These are phyloP conservation scores for Protomyces gravidus DNA, from an alignment of 1,139 yeast genomes.

Conservation along the genomic window DNA sequence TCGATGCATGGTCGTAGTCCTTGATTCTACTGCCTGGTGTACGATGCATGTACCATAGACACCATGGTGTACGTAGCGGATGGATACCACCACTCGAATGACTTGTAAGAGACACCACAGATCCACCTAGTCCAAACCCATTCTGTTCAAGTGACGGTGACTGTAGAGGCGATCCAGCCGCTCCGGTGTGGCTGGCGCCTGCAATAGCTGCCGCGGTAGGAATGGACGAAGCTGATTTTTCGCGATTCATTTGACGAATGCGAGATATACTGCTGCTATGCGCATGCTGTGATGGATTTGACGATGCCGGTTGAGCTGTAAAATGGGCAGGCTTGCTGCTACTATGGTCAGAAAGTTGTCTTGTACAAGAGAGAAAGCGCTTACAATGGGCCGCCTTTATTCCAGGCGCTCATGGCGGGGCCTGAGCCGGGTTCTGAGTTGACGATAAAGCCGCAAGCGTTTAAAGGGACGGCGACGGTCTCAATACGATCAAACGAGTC, in stretches of 20 bases:
- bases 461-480: no score
- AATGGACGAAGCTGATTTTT: not conserved
- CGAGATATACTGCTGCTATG: not conserved
- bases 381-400: not conserved
- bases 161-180: not conserved
- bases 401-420: conserved; percentile 1
- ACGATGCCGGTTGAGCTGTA: not conserved
- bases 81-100: conserved; percentile 19
- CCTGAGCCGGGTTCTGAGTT: no score
- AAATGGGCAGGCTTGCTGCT: not conserved
- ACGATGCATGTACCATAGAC: conserved; percentile 43
- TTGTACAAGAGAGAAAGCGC: not conserved
- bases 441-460: no score
- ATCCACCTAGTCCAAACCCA: not conserved
- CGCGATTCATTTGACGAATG: not conserved
- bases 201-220: not conserved
- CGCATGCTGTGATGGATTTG: not conserved
- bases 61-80: conserved; percentile 38
- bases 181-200: not conserved
- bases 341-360: not conserved
- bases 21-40: conserved; percentile 41
- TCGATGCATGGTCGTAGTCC: conserved; percentile 41
- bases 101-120: not conserved
- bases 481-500: no score
- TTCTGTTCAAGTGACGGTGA: not conserved